Evolutionary conservation across 805 yeast genomes (phyloP).

Genomic region (Metschnikowia matae): DNA sequence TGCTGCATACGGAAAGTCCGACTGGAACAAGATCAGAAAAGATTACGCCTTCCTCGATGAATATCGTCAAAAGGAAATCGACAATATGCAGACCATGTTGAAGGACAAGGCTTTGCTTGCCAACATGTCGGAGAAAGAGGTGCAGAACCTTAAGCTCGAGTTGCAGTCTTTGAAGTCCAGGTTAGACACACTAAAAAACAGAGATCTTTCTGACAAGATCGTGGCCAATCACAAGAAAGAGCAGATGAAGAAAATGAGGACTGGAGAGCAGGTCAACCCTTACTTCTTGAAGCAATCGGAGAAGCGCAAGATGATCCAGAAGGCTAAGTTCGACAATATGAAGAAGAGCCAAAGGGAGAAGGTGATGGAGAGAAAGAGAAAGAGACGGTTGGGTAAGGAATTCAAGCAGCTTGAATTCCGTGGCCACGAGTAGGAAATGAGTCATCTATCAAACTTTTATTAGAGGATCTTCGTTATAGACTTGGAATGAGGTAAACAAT

Average conservation of each 20-base stretch:
- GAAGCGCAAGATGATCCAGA: slow-evolving; percentile 67
- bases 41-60: slow-evolving; percentile 85
- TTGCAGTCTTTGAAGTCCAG: slow-evolving; percentile 65
- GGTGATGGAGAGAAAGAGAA: slow-evolving; percentile 82
- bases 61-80: slow-evolving; percentile 72
- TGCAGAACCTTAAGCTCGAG: slow-evolving; percentile 48
- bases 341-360: slow-evolving; percentile 68
- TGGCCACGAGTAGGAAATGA: slow-evolving; percentile 6
- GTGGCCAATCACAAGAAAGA: slow-evolving; percentile 54
- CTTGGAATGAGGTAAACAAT: slow-evolving; percentile 2
- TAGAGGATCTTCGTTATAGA: not conserved
- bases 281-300: slow-evolving; percentile 67
- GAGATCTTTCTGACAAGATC: slow-evolving; percentile 70
- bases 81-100: slow-evolving; percentile 51
- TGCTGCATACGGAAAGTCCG: slow-evolving; percentile 82
- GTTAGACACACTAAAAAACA: slow-evolving; percentile 62
- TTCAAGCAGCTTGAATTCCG: slow-evolving; percentile 49
- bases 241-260: slow-evolving; percentile 43
- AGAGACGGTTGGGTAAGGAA: slow-evolving; percentile 79
- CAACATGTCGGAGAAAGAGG: slow-evolving; percentile 42
- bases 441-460: slow-evolving; percentile 1
- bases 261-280: slow-evolving; percentile 47
- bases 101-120: slow-evolving; percentile 48
- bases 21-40: slow-evolving; percentile 58
- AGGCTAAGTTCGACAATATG: slow-evolving; percentile 75